Evolutionary conservation across 2,329 filamentous ascomycete genomes (phyloP), one percentile per base, ranked within the genome.

Genomic region (Alternaria angustiovoidea): DNA sequence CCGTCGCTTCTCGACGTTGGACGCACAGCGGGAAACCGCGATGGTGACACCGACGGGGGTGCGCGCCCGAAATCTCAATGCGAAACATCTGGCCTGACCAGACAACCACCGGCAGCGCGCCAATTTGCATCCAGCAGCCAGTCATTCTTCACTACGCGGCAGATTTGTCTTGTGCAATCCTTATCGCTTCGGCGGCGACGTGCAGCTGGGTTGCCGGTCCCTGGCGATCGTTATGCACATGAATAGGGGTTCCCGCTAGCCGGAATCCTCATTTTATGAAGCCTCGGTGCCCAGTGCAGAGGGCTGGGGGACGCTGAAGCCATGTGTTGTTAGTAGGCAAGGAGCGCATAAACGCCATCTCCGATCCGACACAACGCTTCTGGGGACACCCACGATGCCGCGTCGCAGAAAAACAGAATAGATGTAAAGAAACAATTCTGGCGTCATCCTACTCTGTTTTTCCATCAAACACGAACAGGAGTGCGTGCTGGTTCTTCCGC

Each of bases 301-400:
- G 38, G 52, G 58, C 59, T 57, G 22, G 54, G 38, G 26, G 44
- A 36, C 52, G 56, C 49, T 61, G 34, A 49, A 46, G 51, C 22
- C 64, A 56, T 41, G 42, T 36, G 43, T 54, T 52, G 38, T 55
- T 42, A 32, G 39, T 32, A 42, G 24, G 8, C 42, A 43, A 24
- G 46, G 30, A 36, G 51, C 57, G 63, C 66, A 66, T 67, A 34
- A 64, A 66, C 57, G 54, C 59, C 57, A 58, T 69, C 39, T 61
- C 51, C 34, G 43, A 44, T 48, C 51, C 49, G 49, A 46, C 43
- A 30, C 42, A n/a, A 38, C 39, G 28, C 18, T 46, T 38, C 62
- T 51, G 57, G 64, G 61, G 51, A 55, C 51, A 68, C 54, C 61
- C 61, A 59, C 62, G 36, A 66, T 54, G 12, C n/a, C 24, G 24